Base-by-base conservation (phyloP, 768 basidiomycete species). In the Pleurotus tuber-regium region DNA sequence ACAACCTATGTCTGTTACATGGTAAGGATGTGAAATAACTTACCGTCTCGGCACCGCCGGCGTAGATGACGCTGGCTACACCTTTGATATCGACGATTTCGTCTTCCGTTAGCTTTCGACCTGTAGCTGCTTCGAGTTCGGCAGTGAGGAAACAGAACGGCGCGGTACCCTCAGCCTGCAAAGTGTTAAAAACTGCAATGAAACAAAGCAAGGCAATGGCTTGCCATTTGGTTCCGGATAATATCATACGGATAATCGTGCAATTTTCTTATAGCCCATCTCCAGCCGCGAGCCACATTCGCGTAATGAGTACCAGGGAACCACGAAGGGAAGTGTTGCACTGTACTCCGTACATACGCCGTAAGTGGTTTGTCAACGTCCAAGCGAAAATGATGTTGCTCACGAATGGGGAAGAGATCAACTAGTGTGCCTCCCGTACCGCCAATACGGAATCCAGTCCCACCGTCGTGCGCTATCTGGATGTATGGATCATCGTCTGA, bases 241-340 rank as follows among this genome's bases (percentile, higher is more conserved):
- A 59, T 48, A 10, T 52, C 25, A 43, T 69, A 66, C 0, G 71
- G 72, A 21, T 61, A 60, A 12, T 71, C 64, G 42, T 65, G 61
- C 62, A 74, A 60, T 19, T 60, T 59, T 2, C 62, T 47, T 23
- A 70, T 61, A 14, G 57, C 57, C 35, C 43, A 59, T 30, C 61
- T 61, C 59, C 70, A 67, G 14, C 59, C 50, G 14, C 63, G 59
- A 7, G 70, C 74, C 39, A 65, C 64, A 23, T 59, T 60, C 35
- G 66, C 62, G 49, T 66, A 74, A 31, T 63, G 59, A 16, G 68
- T 63, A 1, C 73, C 74, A 18, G 74, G 74, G 7, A 71, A 40
- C 73, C 73, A 75, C 14, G 30, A 52, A 1, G 73, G 73, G 12
- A 75, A 55, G 47, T 73, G 61, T 57, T 64, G 69, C 43, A 75